Conservation (phyloP, 2,329 filamentous ascomycete genomes). For the Talaromyces islandicus region DNA sequence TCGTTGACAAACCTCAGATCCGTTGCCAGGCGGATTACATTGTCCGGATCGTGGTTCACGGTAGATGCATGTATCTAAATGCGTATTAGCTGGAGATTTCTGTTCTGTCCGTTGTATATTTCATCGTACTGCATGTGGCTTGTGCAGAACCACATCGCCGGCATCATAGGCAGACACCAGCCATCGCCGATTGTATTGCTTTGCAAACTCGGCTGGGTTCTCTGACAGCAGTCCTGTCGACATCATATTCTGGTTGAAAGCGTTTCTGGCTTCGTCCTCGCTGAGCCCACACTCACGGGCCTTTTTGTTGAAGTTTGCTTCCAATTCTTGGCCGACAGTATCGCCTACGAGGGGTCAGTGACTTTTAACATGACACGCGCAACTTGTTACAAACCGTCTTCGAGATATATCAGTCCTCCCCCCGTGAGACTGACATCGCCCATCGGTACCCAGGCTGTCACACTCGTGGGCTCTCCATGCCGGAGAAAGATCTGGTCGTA, state of each 20-base stretch:
- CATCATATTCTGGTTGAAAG: slow-evolving; percentile 58
- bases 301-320: slow-evolving; percentile 34
- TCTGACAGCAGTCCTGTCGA: slow-evolving; percentile 49
- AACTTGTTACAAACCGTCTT: slow-evolving; percentile 29
- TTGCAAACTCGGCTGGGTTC: slow-evolving; percentile 41
- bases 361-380: neutral
- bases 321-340: slow-evolving; percentile 44
- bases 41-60: slow-evolving; percentile 48
- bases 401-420: slow-evolving; percentile 55
- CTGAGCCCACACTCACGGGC: slow-evolving; percentile 45
- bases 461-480: slow-evolving; percentile 48
- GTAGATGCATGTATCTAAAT: slow-evolving; percentile 53
- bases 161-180: slow-evolving; percentile 50
- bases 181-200: slow-evolving; percentile 42
- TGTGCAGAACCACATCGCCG: slow-evolving; percentile 44
- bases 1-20: slow-evolving; percentile 52
- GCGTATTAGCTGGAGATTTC: neutral
- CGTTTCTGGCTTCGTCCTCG: slow-evolving; percentile 46
- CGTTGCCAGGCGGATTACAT: slow-evolving; percentile 50
- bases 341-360: slow-evolving; percentile 26
- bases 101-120: neutral
- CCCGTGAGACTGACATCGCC: slow-evolving; percentile 50
- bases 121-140: slow-evolving; percentile 29
- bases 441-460: slow-evolving; percentile 55
- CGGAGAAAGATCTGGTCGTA: slow-evolving; percentile 56